Evolutionary conservation across 1,284 basidiomycete species (phyloP), one percentile per base, ranked within the genome.

Genomic region (Leccinum pachyderme): DNA sequence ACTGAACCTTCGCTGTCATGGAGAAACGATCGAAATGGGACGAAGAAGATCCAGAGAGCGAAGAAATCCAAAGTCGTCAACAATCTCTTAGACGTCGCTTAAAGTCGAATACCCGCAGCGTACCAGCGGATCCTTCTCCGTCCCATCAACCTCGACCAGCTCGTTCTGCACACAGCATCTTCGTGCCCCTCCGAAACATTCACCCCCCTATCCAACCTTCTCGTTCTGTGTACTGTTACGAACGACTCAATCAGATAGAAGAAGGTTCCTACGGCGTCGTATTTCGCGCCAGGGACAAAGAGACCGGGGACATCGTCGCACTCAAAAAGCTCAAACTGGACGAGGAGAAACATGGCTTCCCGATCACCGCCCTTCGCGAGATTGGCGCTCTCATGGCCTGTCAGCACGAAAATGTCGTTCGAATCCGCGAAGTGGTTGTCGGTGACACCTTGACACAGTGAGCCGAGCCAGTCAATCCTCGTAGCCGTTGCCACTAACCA

Each of bases 361-460:
- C 97, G 1, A 99, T 99, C 62, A 99, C 97, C 3, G 93, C 93
- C 15, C 73, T 99, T 62, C 82, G 97, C 57, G 97, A 99, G 75
- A 85, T 99, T 56, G 93, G 95, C 71, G 90, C 97, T 13, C 82
- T 99, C 55, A 95, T 97, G 90, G 79, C 84, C 7, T 94, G 92
- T 69, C 80, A 81, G 61, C 96, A 99, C 71, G 91, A 97, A 64
- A 94, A 98, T 70, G 95, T 99, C 7, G 96, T 99, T 28, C 83
- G 89, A 18, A 89, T 99, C 37, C 83, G 94, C 47, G 97, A 99
- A 70, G 93, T 99, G 25, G 97, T 99, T 0, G 95, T 99, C 4
- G 97, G 97, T n/a, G 95, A 99, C 64, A 99, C 97, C 2, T 76
- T 99, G 66, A 98, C 95, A 60, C 96, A 99, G 95, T 98, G 75